Evolutionary conservation across 495 filamentous ascomycete genomes (phyloP), one percentile per base, ranked within the genome.

Genomic region (Daldinia decipiens): DNA sequence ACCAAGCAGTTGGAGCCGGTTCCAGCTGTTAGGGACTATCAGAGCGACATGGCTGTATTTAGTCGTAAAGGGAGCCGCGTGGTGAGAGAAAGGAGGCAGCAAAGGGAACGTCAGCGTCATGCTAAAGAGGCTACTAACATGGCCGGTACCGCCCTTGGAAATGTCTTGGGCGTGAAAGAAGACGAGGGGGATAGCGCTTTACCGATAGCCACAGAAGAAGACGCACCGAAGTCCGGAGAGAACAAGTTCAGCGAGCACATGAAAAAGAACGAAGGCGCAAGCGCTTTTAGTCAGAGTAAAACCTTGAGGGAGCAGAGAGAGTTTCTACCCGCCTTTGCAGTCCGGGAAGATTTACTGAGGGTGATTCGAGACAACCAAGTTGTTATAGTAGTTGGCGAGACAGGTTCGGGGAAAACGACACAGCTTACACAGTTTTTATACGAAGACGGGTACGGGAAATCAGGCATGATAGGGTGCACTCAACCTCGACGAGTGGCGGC

Each of bases 31-130:
- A 86, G 91, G 13, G 96, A 99, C 77, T 90, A 93, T 13, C 95
- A 98, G 79, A 98, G 96, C 77, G 96, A 99, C 74, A 97, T 99
- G 96, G 96, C 96, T 8, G 93, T 99, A 13, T 99, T 98, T 71
- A 95, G 92, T 82, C 88, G 95, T 21, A 98, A 97, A 80, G 96
- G 96, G 1, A 98, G 95, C 76, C 91, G 87, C 72, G 92, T 98
- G 6, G 96, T 99, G 9, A 91, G 90, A 74, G 95, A 99, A 66
- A 89, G 90, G 71, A 83, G 96, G 64, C 92, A 95, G 79, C 95
- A 97, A 78, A 90, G 93, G 59, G 96, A 99, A 76, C 88, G 96
- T 36, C 93, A 97, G 67, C 95, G 93, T 71, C 94, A 98, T 78
- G 96, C 95, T 7, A 93, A 98, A 78, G 91, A 97, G 68, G 94